phyloP scores from a whole-genome alignment of 2,329 filamentous ascomycete species.

The Pseudogymnoascus sp. region DNA sequence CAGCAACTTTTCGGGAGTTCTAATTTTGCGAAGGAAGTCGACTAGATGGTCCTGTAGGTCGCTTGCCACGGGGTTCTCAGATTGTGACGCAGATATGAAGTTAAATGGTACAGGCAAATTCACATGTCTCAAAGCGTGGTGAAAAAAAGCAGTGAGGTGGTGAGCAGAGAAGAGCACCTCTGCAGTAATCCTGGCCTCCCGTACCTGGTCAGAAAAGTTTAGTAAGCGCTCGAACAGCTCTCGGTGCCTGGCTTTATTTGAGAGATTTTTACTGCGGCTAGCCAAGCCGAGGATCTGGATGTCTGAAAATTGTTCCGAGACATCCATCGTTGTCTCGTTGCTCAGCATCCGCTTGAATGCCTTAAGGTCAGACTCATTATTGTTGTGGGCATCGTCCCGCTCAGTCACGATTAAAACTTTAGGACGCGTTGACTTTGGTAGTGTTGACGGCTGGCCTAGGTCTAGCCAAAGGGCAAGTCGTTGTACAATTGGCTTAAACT shows the following conservation, averaged over 20 bases:
- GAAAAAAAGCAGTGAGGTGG: conserved; percentile 15
- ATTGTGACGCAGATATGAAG: conserved; percentile 14
- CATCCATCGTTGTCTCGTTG: conserved; percentile 16
- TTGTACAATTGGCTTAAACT: conserved; percentile 13
- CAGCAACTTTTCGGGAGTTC: conserved; percentile 11
- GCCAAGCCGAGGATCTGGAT: conserved; percentile 14
- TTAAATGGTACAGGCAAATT: conserved; percentile 14
- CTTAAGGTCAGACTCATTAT: conserved; percentile 11
- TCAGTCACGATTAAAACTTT: conserved; percentile 11
- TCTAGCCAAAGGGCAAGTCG: conserved; percentile 18
- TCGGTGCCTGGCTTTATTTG: conserved; percentile 14
- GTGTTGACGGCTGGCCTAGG: conserved; percentile 14
- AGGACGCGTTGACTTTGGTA: conserved; percentile 8
- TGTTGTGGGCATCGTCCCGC: conserved; percentile 8
- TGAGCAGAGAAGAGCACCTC: conserved; percentile 15
- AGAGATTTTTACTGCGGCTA: conserved; percentile 12
- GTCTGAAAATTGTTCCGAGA: conserved; percentile 6
- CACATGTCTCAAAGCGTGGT: conserved; percentile 11
- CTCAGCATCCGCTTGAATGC: conserved; percentile 12
- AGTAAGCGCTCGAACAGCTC: conserved; percentile 6
- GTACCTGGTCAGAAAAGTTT: conserved; percentile 16
- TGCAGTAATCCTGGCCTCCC: conserved; percentile 11
- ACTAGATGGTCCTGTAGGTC: conserved; percentile 12
- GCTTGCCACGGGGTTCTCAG: conserved; percentile 10
- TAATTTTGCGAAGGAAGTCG: conserved; percentile 13